Evolutionary conservation across 129 eudicot genomes (phyloP).

Genomic region (Saposhnikovia divaricata): DNA sequence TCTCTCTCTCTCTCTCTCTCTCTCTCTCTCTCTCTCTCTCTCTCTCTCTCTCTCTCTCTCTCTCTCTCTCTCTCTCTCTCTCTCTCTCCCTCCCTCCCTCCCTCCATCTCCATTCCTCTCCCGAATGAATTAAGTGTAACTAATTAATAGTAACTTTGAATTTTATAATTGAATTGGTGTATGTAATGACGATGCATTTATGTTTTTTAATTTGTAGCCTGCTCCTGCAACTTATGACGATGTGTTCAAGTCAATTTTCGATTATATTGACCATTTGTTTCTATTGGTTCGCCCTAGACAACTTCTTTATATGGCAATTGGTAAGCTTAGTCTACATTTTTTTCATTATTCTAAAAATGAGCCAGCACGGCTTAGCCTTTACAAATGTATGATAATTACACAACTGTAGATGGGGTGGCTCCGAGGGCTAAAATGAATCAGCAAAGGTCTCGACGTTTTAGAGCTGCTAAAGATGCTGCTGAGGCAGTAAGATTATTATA

Average conservation of each 20-base stretch:
- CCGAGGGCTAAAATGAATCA: constrained; percentile 99
- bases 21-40: too few species aligned
- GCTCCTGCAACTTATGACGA: constrained; percentile 85
- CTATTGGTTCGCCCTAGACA: constrained; percentile 91
- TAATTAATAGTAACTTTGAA: background rate
- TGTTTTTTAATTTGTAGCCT: constrained; percentile 47
- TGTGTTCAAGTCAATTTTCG: constrained; percentile 79
- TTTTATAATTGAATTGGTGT: background rate
- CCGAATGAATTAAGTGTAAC: too few species aligned
- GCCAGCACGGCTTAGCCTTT: constrained; percentile 4
- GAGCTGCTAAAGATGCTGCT: constrained; percentile 98
- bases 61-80: too few species aligned
- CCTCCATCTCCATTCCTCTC: background rate
- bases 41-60: too few species aligned
- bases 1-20: too few species aligned
- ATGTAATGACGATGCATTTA: background rate
- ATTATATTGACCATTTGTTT: constrained; percentile 87
- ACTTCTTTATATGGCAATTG: constrained; percentile 92
- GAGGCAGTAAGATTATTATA: constrained; percentile 57
- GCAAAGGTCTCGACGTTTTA: constrained; percentile 88
- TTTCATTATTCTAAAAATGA: background rate
- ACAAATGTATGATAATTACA: background rate
- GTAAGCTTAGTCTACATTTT: constrained; percentile 27
- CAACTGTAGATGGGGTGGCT: constrained; percentile 81
- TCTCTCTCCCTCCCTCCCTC: background rate